Base-by-base conservation (phyloP, 148 eudicot species). In the Chenopodium suecicum region DNA sequence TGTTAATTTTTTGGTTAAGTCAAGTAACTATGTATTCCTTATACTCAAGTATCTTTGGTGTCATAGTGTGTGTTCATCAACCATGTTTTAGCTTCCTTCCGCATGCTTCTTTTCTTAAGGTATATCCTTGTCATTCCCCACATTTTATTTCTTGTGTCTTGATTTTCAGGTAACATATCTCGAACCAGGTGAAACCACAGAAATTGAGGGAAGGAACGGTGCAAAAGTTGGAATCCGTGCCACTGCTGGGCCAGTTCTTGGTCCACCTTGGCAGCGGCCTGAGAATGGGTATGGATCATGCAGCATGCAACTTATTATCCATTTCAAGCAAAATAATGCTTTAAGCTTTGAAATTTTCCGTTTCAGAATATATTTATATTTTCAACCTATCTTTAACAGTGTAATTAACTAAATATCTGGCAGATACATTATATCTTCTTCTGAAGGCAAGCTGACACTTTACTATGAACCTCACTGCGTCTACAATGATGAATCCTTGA, bases 261-360 rank as follows among this genome's bases (percentile, higher is more conserved):
- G 99, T 75, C 99, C 99, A 79, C 98, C 99, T 82, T 96, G 98
- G 99, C 98, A 96, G 84, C 95, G 98, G 23, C 99, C 99, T 74
- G 99, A 96, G 85, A 96, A 96, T 76, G 99, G 99, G 99, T 95
- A 41, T 41, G 44, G 44, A 5, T 6, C 44, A 41, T 41, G 86
- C 34, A 44, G 65, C 76, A 52, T 74, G 32, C 50, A 56, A 19
- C 68, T 22, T 58, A 60, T 78, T 62, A 14, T 50, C 16, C 16
- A 11, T 50, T 31, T 19, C 27, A 34, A 17, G 11, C 20, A 31
- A 4, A 16, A 19, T 62, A 44, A 63, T 50, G n/a, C 71, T 76
- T 63, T 75, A 23, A 41, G 19, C 50, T n/a, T 47, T 76, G 32
- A 5, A 60, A 11, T 50, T 71, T 66, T 67, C 54, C 54, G 48